These are phyloP conservation scores for Trichothecium sympodiale DNA, from an alignment of 2,329 filamentous ascomycete species.

Conservation along the genomic window DNA sequence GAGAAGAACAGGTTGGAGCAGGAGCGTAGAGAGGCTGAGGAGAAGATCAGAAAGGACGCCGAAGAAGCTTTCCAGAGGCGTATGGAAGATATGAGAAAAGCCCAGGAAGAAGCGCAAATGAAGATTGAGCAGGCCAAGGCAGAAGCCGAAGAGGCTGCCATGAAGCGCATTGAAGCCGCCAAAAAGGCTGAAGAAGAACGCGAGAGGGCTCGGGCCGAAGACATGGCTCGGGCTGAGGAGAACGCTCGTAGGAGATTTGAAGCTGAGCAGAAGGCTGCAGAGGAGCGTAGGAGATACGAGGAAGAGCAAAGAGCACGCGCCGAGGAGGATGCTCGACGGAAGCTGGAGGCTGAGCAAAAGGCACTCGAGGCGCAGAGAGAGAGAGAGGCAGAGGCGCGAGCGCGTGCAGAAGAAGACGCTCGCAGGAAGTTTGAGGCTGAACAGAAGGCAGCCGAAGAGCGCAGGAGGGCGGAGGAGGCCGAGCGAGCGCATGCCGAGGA, in stretches of 20 bases:
- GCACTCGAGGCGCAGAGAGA: slow-evolving; percentile 33
- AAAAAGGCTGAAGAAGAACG: slow-evolving; percentile 35
- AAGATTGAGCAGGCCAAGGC: slow-evolving; percentile 35
- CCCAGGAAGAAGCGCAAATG: slow-evolving; percentile 32
- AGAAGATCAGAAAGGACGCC: slow-evolving; percentile 32
- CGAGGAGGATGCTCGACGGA: slow-evolving; percentile 29
- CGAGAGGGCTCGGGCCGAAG: slow-evolving; percentile 22
- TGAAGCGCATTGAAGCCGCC: slow-evolving; percentile 32
- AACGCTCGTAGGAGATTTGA: slow-evolving; percentile 26
- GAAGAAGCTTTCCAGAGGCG: slow-evolving; percentile 29
- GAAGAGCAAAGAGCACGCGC: slow-evolving; percentile 26
- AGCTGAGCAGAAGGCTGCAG: slow-evolving; percentile 29
- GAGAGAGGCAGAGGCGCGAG: slow-evolving; percentile 21
- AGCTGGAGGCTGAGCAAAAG: slow-evolving; percentile 31
- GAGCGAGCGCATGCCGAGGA: slow-evolving; percentile 32
- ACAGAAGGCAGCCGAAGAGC: slow-evolving; percentile 30
- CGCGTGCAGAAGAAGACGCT: slow-evolving; percentile 24
- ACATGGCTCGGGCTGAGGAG: slow-evolving; percentile 22
- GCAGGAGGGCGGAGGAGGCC: slow-evolving; percentile 26
- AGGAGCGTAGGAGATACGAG: slow-evolving; percentile 28
- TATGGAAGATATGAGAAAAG: slow-evolving; percentile 28
- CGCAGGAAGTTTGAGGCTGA: slow-evolving; percentile 27
- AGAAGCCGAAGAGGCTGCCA: slow-evolving; percentile 33
- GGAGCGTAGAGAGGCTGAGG: slow-evolving; percentile 31
- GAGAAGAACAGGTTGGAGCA: slow-evolving; percentile 33